These are phyloP conservation scores for Parachaetomium inaequale DNA, from an alignment of 495 filamentous ascomycete species.

Conservation along the genomic window DNA sequence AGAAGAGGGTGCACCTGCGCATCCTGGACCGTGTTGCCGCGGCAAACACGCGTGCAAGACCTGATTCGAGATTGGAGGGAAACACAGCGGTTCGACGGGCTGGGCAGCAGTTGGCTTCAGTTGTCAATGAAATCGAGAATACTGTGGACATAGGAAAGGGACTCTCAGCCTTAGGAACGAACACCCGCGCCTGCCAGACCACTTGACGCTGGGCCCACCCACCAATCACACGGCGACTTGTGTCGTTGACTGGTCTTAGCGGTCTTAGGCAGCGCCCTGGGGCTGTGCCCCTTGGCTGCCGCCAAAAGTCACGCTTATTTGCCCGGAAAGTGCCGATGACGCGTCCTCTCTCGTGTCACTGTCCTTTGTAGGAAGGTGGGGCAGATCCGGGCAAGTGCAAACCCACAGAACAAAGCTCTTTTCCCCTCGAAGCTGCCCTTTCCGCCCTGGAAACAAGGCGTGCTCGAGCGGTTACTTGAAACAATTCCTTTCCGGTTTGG, in stretches of 20 bases:
- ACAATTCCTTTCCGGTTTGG: neutral
- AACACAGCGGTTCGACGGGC: neutral
- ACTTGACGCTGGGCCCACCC: neutral
- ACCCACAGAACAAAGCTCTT: neutral
- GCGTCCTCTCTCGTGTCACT: constrained; percentile 17
- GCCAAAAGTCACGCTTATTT: neutral
- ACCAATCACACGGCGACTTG: neutral
- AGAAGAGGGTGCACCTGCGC: constrained; percentile 1
- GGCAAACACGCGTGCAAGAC: neutral
- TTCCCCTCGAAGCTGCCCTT: neutral
- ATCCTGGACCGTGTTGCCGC: constrained; percentile 2
- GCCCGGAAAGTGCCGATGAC: constrained; percentile 19
- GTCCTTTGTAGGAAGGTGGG: neutral
- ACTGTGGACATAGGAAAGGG: neutral
- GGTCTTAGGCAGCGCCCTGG: neutral
- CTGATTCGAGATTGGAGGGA: neutral
- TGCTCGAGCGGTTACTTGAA: neutral
- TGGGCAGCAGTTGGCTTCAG: neutral
- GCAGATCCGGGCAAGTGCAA: neutral
- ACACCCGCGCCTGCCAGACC: neutral
- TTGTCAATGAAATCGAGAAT: neutral
- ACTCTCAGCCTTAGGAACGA: no score
- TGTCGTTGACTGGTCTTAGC: neutral
- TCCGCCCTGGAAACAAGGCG: neutral
- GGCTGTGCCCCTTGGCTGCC: constrained; percentile 16